These are phyloP conservation scores for Leucogyrophana mollusca DNA, from an alignment of 768 basidiomycete genomes.

Conservation along the genomic window DNA sequence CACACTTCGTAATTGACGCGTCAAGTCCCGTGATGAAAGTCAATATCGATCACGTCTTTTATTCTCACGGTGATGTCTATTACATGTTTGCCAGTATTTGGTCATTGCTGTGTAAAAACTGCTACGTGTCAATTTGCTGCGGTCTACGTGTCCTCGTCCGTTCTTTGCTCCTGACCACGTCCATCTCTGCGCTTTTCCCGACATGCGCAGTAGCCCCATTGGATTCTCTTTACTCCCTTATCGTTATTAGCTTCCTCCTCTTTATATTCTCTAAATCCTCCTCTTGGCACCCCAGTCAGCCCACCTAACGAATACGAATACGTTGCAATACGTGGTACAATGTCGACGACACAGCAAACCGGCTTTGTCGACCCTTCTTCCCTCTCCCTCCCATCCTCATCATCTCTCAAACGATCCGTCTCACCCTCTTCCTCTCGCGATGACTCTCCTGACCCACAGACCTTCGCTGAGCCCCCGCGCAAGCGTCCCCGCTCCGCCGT, in stretches of 20 bases:
- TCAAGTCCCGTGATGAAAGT: too few species aligned
- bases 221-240: conserved; percentile 14
- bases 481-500: conserved; percentile 69
- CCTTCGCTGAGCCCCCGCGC: conserved; percentile 52
- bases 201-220: conserved; percentile 9
- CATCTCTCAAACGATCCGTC: conserved; percentile 22
- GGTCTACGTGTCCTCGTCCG: conserved; percentile 21
- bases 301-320: neutral
- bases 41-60: too few species aligned
- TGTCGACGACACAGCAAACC: conserved; percentile 19
- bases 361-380: conserved; percentile 37
- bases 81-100: too few species aligned
- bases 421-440: conserved; percentile 22
- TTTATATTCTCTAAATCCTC: neutral
- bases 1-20: too few species aligned
- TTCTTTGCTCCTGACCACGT: conserved; percentile 20
- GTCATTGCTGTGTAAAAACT: conserved; percentile 24
- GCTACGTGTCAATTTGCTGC: conserved; percentile 21
- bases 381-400: conserved; percentile 36
- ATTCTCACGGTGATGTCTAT: too few species aligned
- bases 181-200: conserved; percentile 3
- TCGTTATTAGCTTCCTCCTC: conserved; percentile 15
- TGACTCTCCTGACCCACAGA: conserved; percentile 8
- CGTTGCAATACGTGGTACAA: conserved; percentile 10
- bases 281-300: neutral